These are phyloP conservation scores for Diaporthe sp. DNA, from an alignment of 2,329 filamentous ascomycete species.

Conservation along the genomic window DNA sequence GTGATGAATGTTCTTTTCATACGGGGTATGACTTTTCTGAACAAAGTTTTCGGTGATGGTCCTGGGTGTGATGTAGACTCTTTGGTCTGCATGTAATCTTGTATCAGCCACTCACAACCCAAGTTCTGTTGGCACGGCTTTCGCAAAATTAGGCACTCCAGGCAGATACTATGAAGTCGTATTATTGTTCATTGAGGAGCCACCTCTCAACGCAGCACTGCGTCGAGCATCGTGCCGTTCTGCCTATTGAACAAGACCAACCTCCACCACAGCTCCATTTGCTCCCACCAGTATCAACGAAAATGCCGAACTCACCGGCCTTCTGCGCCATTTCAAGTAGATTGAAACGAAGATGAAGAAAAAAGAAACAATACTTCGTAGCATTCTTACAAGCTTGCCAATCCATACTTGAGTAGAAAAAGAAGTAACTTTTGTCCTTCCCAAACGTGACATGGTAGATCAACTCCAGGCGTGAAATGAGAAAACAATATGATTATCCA, in stretches of 20 bases:
- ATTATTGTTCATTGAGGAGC: neutral
- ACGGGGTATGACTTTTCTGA: no score
- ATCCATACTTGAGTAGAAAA: neutral
- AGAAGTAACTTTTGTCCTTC: neutral
- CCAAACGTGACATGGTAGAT: neutral
- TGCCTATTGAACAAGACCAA: neutral
- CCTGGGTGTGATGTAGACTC: no score
- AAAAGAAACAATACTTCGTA: neutral
- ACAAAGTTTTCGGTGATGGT: neutral
- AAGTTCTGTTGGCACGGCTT: neutral
- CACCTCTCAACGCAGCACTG: neutral
- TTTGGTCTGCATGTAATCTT: neutral
- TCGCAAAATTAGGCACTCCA: neutral
- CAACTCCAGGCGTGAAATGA: neutral
- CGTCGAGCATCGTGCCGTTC: no score
- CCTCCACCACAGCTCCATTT: neutral
- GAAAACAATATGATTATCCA: neutral
- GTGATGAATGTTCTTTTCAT: neutral
- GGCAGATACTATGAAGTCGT: neutral
- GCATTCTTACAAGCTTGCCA: neutral
- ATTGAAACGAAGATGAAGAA: no score
- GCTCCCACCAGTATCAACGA: neutral
- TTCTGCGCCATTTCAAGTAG: neutral
- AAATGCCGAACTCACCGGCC: neutral
- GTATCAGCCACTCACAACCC: neutral